phyloP scores from a whole-genome alignment of 805 yeast species.

The Yamadazyma laniorum region DNA sequence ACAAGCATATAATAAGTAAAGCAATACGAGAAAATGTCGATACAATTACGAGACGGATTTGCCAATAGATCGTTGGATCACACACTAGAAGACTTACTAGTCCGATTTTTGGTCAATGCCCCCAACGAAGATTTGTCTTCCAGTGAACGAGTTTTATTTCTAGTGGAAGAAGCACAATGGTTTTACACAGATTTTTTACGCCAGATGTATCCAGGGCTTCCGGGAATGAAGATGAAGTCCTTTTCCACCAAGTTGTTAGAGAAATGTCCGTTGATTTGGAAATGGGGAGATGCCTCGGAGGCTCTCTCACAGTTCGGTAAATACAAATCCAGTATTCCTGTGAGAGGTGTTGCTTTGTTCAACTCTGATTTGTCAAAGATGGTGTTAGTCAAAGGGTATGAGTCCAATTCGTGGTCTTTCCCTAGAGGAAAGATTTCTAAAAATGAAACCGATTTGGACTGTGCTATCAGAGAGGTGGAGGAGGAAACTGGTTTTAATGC shows the following conservation, averaged over 20 bases:
- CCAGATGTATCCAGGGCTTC: slow-evolving; percentile 69
- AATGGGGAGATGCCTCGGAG: slow-evolving; percentile 79
- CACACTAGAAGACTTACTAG: slow-evolving; percentile 81
- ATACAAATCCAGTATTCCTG: slow-evolving; percentile 90
- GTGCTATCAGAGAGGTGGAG: slow-evolving; percentile 87
- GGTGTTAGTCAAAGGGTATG: slow-evolving; percentile 80
- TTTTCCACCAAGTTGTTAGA: slow-evolving; percentile 69
- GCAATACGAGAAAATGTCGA: slow-evolving; percentile 47
- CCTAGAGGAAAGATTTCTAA: slow-evolving; percentile 97
- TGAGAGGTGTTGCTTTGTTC: slow-evolving; percentile 89
- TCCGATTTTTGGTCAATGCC: slow-evolving; percentile 85
- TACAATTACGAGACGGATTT: slow-evolving; percentile 55
- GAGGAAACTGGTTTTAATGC: slow-evolving; percentile 96
- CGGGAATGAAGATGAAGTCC: slow-evolving; percentile 70
- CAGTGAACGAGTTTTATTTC: slow-evolving; percentile 79
- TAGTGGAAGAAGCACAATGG: slow-evolving; percentile 98
- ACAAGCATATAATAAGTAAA: background rate
- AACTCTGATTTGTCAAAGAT: slow-evolving; percentile 68
- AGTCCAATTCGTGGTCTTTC: slow-evolving; percentile 82
- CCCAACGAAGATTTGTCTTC: slow-evolving; percentile 88
- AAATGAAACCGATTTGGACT: slow-evolving; percentile 81
- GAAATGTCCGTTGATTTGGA: slow-evolving; percentile 74
- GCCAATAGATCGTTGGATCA: slow-evolving; percentile 66
- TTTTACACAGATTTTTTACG: slow-evolving; percentile 85
- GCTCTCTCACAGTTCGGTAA: slow-evolving; percentile 77